Conservation (phyloP, 345 rosid species). For the Xanthoceras sorbifolium region DNA sequence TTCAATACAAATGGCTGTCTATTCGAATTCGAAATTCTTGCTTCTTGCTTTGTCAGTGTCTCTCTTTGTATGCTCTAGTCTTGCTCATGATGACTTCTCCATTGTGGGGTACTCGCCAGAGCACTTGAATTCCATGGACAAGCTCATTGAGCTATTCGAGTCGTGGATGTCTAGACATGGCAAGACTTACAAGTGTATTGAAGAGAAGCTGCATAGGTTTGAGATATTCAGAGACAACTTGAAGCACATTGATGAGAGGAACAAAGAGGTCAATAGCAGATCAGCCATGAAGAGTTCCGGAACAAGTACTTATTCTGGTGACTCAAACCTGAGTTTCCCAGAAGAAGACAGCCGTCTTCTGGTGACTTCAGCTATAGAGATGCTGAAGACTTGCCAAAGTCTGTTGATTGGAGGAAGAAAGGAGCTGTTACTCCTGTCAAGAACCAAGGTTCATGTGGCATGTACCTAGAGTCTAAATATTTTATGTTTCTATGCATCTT, state of each 20-base stretch:
- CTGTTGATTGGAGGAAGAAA: no score
- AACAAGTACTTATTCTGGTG: slow-evolving; percentile 61
- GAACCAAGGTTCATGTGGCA: slow-evolving; percentile 88
- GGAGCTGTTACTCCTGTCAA: no score
- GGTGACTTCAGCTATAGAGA: slow-evolving; percentile 41
- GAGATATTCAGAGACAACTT: slow-evolving; percentile 73
- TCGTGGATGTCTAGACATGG: slow-evolving; percentile 65
- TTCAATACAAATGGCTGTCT: slow-evolving; percentile 38
- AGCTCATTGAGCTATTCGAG: slow-evolving; percentile 65
- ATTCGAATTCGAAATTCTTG: slow-evolving; percentile 31
- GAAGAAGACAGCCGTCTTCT: slow-evolving; percentile 27
- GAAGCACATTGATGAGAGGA: slow-evolving; percentile 68
- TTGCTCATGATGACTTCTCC: slow-evolving; percentile 57
- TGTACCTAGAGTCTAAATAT: neutral
- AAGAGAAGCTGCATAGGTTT: slow-evolving; percentile 66
- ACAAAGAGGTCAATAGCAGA: slow-evolving; percentile 54
- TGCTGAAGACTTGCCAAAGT: slow-evolving; percentile 49
- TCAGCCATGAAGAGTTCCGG: slow-evolving; percentile 84
- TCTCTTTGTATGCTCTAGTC: slow-evolving; percentile 29
- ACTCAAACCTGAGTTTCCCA: slow-evolving; percentile 34
- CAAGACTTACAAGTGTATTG: slow-evolving; percentile 56
- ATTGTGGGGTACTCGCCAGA: slow-evolving; percentile 64
- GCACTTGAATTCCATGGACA: slow-evolving; percentile 58
- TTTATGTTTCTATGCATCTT: no score
- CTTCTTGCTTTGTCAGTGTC: slow-evolving; percentile 34